Percentiles rank a stretch among this genome's conserved stretches.
phyloP scores from a whole-genome alignment of 495 filamentous ascomycete genomes.

The Echria macrotheca region DNA sequence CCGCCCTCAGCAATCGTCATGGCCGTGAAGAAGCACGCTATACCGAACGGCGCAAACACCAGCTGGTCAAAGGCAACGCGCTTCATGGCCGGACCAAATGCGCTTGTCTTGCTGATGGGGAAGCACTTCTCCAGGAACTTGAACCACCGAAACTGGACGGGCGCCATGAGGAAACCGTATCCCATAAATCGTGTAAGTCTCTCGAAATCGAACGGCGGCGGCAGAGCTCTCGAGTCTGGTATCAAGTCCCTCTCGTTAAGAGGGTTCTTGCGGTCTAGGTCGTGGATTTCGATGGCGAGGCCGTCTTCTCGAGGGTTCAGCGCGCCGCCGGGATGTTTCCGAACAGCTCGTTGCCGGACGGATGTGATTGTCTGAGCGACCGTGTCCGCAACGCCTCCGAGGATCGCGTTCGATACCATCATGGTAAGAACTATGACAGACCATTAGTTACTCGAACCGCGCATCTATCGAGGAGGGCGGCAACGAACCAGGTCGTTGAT shows the following conservation, averaged over 20 bases:
- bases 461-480: background rate
- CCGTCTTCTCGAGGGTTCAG: slow-evolving; percentile 57
- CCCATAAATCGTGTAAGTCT: slow-evolving; percentile 89
- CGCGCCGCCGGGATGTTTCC: slow-evolving; percentile 42
- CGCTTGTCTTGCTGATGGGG: slow-evolving; percentile 72
- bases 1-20: slow-evolving; percentile 97
- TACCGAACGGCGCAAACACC: slow-evolving; percentile 89
- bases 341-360: slow-evolving; percentile 60
- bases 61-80: slow-evolving; percentile 89
- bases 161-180: slow-evolving; percentile 94
- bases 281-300: slow-evolving; percentile 82
- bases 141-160: slow-evolving; percentile 97
- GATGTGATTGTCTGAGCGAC: slow-evolving; percentile 90
- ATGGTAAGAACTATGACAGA: slow-evolving; percentile 87
- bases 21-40: slow-evolving; percentile 86
- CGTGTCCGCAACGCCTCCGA: slow-evolving; percentile 82
- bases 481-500: slow-evolving; percentile 67
- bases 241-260: slow-evolving; percentile 62
- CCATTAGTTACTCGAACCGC: too few relatives aligned
- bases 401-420: slow-evolving; percentile 95
- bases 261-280: slow-evolving; percentile 79
- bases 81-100: slow-evolving; percentile 75
- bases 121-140: slow-evolving; percentile 76
- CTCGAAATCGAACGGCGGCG: slow-evolving; percentile 92
- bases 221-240: slow-evolving; percentile 53